Conservation (phyloP, 106 monocot genomes). For the Apostasia ramifera region DNA sequence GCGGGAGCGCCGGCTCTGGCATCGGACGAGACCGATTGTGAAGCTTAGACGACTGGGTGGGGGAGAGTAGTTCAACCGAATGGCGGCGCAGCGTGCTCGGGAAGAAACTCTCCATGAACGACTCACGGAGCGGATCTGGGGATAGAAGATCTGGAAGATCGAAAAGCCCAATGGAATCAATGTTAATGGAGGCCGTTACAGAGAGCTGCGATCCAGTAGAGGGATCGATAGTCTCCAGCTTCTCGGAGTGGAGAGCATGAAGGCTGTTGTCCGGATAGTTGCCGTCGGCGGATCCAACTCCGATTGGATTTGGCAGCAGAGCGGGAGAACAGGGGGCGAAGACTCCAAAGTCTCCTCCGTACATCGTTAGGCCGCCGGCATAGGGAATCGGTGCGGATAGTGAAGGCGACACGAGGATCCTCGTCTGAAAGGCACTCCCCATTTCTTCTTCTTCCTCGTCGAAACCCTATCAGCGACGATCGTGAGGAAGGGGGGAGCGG, state of each 20-base stretch:
- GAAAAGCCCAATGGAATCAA: background rate
- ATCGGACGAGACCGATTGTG: conserved; percentile 1
- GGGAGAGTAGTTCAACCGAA: background rate
- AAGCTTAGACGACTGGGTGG: background rate
- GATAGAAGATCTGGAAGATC: conserved; percentile 9
- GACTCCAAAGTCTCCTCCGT: background rate
- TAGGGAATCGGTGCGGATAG: background rate
- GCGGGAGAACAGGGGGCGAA: background rate
- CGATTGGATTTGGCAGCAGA: background rate
- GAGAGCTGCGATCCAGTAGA: background rate
- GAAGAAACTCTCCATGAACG: background rate
- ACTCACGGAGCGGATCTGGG: background rate
- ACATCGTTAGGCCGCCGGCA: background rate
- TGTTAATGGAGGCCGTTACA: background rate
- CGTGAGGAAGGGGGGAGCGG: too few species aligned
- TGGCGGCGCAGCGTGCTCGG: background rate
- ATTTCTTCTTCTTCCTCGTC: background rate
- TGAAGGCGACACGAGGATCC: conserved; percentile 9
- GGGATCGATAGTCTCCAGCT: background rate
- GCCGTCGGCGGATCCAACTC: background rate
- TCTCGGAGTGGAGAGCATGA: background rate
- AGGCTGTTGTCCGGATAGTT: background rate
- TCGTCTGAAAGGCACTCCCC: conserved; percentile 1
- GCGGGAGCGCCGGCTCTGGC: background rate
- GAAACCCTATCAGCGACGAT: background rate